phyloP scores from a whole-genome alignment of 768 basidiomycete species.

The Trichaptum fuscoviolaceum region DNA sequence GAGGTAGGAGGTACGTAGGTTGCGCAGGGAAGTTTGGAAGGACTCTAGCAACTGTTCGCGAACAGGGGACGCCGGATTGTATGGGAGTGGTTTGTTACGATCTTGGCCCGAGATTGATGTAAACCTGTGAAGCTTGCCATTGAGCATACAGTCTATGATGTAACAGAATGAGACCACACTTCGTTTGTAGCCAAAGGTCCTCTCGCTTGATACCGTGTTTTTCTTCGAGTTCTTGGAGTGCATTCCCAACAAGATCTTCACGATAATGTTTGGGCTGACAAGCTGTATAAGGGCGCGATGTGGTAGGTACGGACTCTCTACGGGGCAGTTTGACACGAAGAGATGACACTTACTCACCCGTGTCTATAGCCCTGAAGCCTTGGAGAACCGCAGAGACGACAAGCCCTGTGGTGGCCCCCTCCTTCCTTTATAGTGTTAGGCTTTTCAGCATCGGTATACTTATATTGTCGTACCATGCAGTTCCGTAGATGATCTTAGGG shows the following conservation, averaged over 20 bases:
- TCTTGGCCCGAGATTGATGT: slow-evolving; percentile 76
- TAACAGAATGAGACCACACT: slow-evolving; percentile 35
- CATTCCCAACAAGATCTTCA: slow-evolving; percentile 78
- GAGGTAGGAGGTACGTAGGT: slow-evolving; percentile 67
- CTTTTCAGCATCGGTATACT: neutral
- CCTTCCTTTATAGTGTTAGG: slow-evolving; percentile 51
- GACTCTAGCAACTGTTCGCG: slow-evolving; percentile 58
- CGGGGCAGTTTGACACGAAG: neutral
- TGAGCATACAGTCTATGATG: neutral
- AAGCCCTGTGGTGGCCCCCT: slow-evolving; percentile 59
- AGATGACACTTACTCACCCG: slow-evolving; percentile 41
- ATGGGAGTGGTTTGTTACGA: slow-evolving; percentile 62
- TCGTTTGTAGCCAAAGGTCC: slow-evolving; percentile 75
- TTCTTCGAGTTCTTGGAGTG: slow-evolving; percentile 49
- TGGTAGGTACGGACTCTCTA: neutral
- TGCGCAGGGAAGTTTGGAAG: slow-evolving; percentile 55
- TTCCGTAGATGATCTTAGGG: slow-evolving; percentile 33
- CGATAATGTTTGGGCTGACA: slow-evolving; percentile 73
- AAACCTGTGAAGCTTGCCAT: slow-evolving; percentile 40
- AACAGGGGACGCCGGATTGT: slow-evolving; percentile 50
- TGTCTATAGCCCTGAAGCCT: slow-evolving; percentile 81
- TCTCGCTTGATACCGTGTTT: slow-evolving; percentile 61
- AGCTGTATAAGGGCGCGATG: slow-evolving; percentile 30
- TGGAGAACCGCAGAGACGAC: slow-evolving; percentile 67
- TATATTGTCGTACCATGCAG: slow-evolving; percentile 29